phyloP scores from a whole-genome alignment of 1,284 basidiomycete genomes.

The Leccinum griseonigrum region DNA sequence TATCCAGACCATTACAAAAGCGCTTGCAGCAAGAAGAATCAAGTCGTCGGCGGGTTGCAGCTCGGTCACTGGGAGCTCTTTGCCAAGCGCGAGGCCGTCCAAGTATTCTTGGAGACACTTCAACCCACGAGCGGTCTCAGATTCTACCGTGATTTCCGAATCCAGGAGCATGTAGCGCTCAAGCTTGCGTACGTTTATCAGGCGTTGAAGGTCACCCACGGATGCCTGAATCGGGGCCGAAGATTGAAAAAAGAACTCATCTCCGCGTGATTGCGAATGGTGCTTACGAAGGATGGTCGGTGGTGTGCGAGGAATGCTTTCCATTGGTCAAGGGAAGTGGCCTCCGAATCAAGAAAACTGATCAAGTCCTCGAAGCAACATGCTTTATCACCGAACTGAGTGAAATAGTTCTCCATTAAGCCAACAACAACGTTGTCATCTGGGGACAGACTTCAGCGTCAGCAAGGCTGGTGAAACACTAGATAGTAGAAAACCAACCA shows the following conservation, averaged over 20 bases:
- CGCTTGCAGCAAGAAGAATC: slow-evolving; percentile 69
- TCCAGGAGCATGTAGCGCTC: slow-evolving; percentile 54
- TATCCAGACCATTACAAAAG: slow-evolving; percentile 64
- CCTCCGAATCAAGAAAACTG: slow-evolving; percentile 55
- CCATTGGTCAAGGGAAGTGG: slow-evolving; percentile 50
- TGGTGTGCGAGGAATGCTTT: slow-evolving; percentile 51
- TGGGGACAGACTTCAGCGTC: slow-evolving; percentile 23
- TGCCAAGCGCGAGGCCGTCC: slow-evolving; percentile 63
- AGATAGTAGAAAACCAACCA: slow-evolving; percentile 35
- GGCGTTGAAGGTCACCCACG: slow-evolving; percentile 48
- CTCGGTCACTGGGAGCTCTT: slow-evolving; percentile 68
- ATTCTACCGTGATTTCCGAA: slow-evolving; percentile 50
- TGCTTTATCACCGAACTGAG: slow-evolving; percentile 72
- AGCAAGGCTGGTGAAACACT: background rate
- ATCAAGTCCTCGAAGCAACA: slow-evolving; percentile 85
- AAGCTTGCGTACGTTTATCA: slow-evolving; percentile 73
- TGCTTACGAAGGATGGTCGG: slow-evolving; percentile 49
- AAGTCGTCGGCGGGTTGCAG: slow-evolving; percentile 88
- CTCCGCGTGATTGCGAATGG: slow-evolving; percentile 9
- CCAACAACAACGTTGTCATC: slow-evolving; percentile 44
- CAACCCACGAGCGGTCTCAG: slow-evolving; percentile 50
- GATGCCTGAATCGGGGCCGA: slow-evolving; percentile 39
- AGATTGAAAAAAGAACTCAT: slow-evolving; percentile 14
- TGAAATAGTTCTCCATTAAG: slow-evolving; percentile 67
- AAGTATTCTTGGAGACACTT: slow-evolving; percentile 62